These are phyloP conservation scores for Cyclotella baltica DNA, from an alignment of 108 stramenopile species.

Conservation along the genomic window DNA sequence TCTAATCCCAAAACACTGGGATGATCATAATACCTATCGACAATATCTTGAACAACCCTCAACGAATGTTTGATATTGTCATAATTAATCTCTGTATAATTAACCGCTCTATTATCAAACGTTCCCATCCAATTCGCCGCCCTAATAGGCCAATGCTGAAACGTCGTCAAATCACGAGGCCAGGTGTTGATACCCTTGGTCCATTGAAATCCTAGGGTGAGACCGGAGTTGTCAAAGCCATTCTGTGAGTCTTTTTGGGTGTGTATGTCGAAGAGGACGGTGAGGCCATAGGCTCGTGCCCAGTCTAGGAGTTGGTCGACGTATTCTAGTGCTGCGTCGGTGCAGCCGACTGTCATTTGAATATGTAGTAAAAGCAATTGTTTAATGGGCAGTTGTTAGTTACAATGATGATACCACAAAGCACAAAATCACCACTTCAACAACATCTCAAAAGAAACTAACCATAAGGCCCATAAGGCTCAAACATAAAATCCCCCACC, in stretches of 20 bases:
- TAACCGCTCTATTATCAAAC: conserved; percentile 70
- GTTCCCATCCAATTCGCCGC: conserved; percentile 89
- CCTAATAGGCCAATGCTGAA: conserved; percentile 90
- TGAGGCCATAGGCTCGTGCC: conserved; percentile 71
- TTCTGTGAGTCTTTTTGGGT: conserved; percentile 87
- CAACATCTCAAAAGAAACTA: neutral
- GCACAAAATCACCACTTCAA: no score
- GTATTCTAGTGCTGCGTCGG: conserved; percentile 88
- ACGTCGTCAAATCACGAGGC: conserved; percentile 59
- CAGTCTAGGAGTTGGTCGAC: conserved; percentile 85
- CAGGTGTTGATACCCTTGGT: conserved; percentile 65
- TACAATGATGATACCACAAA: neutral
- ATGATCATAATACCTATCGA: conserved; percentile 76
- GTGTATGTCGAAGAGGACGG: conserved; percentile 87
- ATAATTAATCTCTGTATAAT: conserved; percentile 75
- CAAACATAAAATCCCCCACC: conserved; percentile 93
- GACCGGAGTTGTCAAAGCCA: conserved; percentile 91
- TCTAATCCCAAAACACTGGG: conserved; percentile 91
- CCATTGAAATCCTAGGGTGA: conserved; percentile 79
- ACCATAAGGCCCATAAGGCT: conserved; percentile 89
- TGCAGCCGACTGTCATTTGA: conserved; percentile 62
- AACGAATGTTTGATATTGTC: conserved; percentile 85
- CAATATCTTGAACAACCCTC: conserved; percentile 76
- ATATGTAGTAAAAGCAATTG: neutral
- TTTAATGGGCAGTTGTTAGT: neutral